Percentiles rank a stretch among this genome's conserved stretches.
phyloP scores from a whole-genome alignment of 148 eudicot genomes.

The Chenopodium quinoa region DNA sequence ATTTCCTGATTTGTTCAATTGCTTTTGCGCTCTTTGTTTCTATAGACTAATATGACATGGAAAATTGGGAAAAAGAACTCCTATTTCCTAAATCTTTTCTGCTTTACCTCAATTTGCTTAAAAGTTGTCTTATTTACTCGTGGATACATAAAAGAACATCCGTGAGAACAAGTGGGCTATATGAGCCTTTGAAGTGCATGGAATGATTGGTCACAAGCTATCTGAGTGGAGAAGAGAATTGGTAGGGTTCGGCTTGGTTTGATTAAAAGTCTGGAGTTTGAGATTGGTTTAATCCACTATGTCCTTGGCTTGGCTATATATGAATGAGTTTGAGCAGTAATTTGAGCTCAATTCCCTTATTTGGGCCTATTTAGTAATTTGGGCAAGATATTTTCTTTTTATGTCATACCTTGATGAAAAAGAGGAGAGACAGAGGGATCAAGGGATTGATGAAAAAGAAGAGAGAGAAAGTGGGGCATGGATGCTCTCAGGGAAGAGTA shows the following conservation, averaged over 20 bases:
- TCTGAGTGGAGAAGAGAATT: not conserved
- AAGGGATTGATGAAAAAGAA: too few species aligned
- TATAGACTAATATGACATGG: not conserved
- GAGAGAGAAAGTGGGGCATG: not conserved
- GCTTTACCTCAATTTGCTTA: not conserved
- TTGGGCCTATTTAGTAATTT: too few species aligned
- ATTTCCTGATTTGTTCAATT: not conserved
- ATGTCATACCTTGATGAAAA: too few species aligned
- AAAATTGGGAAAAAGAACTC: not conserved
- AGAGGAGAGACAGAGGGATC: too few species aligned
- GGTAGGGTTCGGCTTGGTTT: not conserved
- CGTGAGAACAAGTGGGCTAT: not conserved
- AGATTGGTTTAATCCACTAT: not conserved
- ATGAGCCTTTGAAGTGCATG: not conserved
- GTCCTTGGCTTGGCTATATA: not conserved
- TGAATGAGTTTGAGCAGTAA: too few species aligned
- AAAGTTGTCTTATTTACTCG: not conserved
- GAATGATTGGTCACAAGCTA: not conserved
- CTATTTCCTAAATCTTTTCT: not conserved
- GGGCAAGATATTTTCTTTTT: too few species aligned
- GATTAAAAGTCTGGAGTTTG: not conserved
- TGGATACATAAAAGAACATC: not conserved
- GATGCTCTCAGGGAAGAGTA: not conserved
- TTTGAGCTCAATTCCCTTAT: too few species aligned
- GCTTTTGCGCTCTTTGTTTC: not conserved